These are phyloP conservation scores for Cutaneotrichosporon sp. DNA, from an alignment of 1,284 basidiomycete genomes.

Conservation along the genomic window DNA sequence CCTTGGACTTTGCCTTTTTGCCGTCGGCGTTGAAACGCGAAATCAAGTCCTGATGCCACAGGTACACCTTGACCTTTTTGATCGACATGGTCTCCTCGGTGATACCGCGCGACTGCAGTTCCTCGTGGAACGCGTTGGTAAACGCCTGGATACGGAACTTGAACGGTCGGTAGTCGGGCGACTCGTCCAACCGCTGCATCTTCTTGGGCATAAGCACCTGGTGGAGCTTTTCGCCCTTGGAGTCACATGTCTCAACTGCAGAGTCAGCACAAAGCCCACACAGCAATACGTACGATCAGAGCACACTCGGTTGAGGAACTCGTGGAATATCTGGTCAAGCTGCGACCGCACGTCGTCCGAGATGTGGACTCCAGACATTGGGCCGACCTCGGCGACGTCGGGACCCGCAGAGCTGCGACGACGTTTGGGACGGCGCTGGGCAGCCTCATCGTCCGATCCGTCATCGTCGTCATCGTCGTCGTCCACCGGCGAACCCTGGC, in stretches of 20 bases:
- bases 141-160: constrained; percentile 99
- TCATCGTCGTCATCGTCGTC: constrained; percentile 37
- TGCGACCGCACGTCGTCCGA: constrained; percentile 66
- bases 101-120: constrained; percentile 51
- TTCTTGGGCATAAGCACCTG: constrained; percentile 98
- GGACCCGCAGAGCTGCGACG: constrained; percentile 35
- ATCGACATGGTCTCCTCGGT: constrained; percentile 53
- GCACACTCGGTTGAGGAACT: constrained; percentile 81
- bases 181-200: constrained; percentile 93
- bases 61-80: constrained; percentile 84
- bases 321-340: constrained; percentile 86
- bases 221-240: constrained; percentile 94
- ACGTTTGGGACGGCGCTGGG: constrained; percentile 34
- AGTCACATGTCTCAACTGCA: constrained; percentile 82
- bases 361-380: constrained; percentile 28
- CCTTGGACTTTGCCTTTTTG: constrained; percentile 98
- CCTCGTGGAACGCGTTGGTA: constrained; percentile 91
- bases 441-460: constrained; percentile 38
- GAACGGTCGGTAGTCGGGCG: constrained; percentile 94
- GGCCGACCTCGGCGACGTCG: constrained; percentile 10
- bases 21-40: constrained; percentile 98
- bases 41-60: constrained; percentile 89
- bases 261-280: constrained; percentile 3
- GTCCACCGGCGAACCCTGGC: constrained; percentile 30
- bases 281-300: constrained; percentile 66